Evolutionary conservation across 1,139 yeast species (phyloP).

Genomic region (Sugiyamaella japonica): DNA sequence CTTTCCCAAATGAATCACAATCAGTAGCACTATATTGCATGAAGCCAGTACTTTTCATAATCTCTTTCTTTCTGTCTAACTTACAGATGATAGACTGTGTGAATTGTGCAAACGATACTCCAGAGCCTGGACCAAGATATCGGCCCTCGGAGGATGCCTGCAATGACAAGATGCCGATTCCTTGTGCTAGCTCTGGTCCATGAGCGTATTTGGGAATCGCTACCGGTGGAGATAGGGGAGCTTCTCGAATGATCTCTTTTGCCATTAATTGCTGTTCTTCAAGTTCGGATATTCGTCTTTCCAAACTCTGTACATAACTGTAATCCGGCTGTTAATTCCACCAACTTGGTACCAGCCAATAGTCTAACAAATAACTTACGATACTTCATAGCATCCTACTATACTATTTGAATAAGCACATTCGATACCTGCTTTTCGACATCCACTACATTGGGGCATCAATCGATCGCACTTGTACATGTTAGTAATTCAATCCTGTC

Average conservation of each 20-base stretch:
- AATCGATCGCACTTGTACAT: slow-evolving; percentile 25
- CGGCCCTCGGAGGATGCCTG: slow-evolving; percentile 29
- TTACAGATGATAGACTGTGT: slow-evolving; percentile 28
- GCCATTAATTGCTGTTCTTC: slow-evolving; percentile 11
- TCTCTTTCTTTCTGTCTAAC: slow-evolving; percentile 22
- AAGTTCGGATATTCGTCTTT: slow-evolving; percentile 18
- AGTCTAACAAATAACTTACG: slow-evolving; percentile 17
- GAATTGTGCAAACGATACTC: slow-evolving; percentile 30
- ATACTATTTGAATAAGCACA: slow-evolving; percentile 24
- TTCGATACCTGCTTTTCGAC: slow-evolving; percentile 17
- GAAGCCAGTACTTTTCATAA: slow-evolving; percentile 20
- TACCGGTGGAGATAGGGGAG: background rate
- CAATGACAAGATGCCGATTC: slow-evolving; percentile 26
- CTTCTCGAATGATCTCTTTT: background rate
- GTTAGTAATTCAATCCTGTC: background rate
- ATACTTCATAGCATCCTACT: slow-evolving; percentile 23
- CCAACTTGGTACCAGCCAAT: background rate
- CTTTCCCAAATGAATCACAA: background rate
- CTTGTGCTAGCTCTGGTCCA: slow-evolving; percentile 20
- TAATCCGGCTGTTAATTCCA: background rate
- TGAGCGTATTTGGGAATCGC: background rate
- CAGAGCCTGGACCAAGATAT: slow-evolving; percentile 32
- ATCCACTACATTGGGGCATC: slow-evolving; percentile 26
- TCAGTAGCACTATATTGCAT: slow-evolving; percentile 14
- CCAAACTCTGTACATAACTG: slow-evolving; percentile 24